Evolutionary conservation across 129 eudicot genomes (phyloP).

Genomic region (Lactuca sativa): DNA sequence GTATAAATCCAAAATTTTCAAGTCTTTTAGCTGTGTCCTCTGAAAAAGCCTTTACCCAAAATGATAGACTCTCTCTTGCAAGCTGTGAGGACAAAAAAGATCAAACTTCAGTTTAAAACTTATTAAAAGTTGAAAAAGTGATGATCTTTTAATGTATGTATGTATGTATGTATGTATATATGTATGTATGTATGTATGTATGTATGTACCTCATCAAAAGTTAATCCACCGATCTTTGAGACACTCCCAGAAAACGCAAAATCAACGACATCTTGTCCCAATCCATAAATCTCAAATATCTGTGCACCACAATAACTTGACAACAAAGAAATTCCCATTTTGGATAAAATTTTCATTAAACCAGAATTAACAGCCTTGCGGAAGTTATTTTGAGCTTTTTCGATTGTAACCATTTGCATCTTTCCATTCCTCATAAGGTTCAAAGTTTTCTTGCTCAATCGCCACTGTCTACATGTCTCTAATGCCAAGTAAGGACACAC

Average conservation of each 20-base stretch:
- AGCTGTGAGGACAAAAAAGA: constrained; percentile 51
- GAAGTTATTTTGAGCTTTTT: constrained; percentile 97
- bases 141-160: no score
- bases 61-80: constrained; percentile 91
- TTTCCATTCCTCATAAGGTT: constrained; percentile 96
- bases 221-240: constrained; percentile 91
- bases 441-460: constrained; percentile 90
- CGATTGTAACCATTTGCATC: constrained; percentile 97
- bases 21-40: constrained; percentile 98
- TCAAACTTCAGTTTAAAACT: constrained; percentile 14
- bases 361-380: constrained; percentile 95
- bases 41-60: constrained; percentile 99
- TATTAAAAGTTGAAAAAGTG: no score
- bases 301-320: constrained; percentile 99
- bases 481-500: constrained; percentile 95
- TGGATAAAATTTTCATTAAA: constrained; percentile 84
- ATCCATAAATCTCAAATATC: constrained; percentile 95
- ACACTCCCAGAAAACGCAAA: constrained; percentile 86
- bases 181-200: neutral
- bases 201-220: constrained; percentile 84
- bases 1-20: constrained; percentile 96
- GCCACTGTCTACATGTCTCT: constrained; percentile 99
- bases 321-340: constrained; percentile 96
- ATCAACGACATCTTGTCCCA: constrained; percentile 84
- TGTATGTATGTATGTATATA: neutral